phyloP scores from a whole-genome alignment of 1,284 basidiomycete genomes.

The Exsudoporus floridanus region DNA sequence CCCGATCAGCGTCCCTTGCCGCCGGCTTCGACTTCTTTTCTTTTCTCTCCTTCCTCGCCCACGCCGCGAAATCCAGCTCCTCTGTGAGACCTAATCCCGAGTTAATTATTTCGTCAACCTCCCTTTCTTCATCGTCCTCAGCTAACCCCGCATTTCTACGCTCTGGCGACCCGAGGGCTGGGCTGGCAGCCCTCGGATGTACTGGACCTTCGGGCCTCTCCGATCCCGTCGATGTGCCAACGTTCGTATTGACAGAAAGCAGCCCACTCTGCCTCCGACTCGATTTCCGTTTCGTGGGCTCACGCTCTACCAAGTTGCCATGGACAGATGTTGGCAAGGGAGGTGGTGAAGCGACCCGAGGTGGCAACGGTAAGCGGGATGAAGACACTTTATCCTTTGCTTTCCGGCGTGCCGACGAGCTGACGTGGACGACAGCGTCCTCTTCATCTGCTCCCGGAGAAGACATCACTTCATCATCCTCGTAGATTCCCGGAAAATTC shows the following conservation, averaged over 20 bases:
- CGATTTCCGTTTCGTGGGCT: constrained; percentile 48
- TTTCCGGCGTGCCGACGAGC: constrained; percentile 40
- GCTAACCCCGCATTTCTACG: constrained; percentile 52
- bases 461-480: constrained; percentile 59
- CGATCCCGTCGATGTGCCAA: constrained; percentile 24
- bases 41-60: constrained; percentile 40
- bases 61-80: constrained; percentile 22
- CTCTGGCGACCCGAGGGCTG: constrained; percentile 65
- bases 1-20: constrained; percentile 34
- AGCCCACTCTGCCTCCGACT: constrained; percentile 68
- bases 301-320: constrained; percentile 33
- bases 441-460: constrained; percentile 45
- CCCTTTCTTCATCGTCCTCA: constrained; percentile 56
- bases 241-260: constrained; percentile 40
- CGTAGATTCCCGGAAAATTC: constrained; percentile 62
- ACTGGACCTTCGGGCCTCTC: constrained; percentile 35
- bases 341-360: constrained; percentile 38
- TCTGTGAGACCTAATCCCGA: constrained; percentile 16
- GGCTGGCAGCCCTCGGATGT: constrained; percentile 56
- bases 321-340: constrained; percentile 32
- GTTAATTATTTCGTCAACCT: constrained; percentile 27
- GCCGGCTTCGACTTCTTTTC: constrained; percentile 41
- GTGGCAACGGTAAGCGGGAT: constrained; percentile 47
- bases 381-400: constrained; percentile 40
- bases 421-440: constrained; percentile 33